phyloP scores from a whole-genome alignment of 2,329 filamentous ascomycete genomes.

The Cordyceps sp. region DNA sequence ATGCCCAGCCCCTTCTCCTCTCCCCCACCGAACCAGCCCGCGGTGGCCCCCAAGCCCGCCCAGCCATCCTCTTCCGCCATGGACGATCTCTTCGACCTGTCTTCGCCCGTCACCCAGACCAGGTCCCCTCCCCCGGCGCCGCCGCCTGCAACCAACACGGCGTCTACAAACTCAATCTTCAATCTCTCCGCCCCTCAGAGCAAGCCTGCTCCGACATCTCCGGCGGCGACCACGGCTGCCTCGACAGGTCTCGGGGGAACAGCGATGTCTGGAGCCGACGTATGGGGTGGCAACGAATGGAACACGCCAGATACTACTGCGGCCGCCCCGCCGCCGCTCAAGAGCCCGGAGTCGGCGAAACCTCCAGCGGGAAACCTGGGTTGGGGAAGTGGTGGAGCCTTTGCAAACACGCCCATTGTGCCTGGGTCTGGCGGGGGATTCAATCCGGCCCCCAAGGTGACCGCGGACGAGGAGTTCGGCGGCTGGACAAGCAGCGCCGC shows the following conservation, averaged over 20 bases:
- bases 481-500: constrained; percentile 69
- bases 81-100: constrained; percentile 70
- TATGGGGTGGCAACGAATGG: constrained; percentile 86
- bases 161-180: constrained; percentile 50
- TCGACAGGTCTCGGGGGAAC: constrained; percentile 21
- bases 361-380: constrained; percentile 42
- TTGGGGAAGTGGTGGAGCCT: constrained; percentile 34
- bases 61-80: constrained; percentile 40
- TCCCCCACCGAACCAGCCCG: constrained; percentile 17
- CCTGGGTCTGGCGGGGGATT: constrained; percentile 50
- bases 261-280: constrained; percentile 40
- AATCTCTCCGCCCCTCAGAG: constrained; percentile 49
- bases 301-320: constrained; percentile 27
- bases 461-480: constrained; percentile 88
- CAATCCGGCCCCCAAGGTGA: constrained; percentile 48
- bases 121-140: constrained; percentile 20
- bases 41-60: constrained; percentile 20
- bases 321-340: constrained; percentile 29
- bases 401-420: constrained; percentile 43
- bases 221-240: constrained; percentile 16
- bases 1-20: constrained; percentile 46
- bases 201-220: constrained; percentile 25
- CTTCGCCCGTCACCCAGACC: constrained; percentile 30
- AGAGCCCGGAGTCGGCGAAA: constrained; percentile 36
- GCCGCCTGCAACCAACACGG: constrained; percentile 20